phyloP scores from a whole-genome alignment of 2,329 filamentous ascomycete species.

The Stachybotrys chartarum region DNA sequence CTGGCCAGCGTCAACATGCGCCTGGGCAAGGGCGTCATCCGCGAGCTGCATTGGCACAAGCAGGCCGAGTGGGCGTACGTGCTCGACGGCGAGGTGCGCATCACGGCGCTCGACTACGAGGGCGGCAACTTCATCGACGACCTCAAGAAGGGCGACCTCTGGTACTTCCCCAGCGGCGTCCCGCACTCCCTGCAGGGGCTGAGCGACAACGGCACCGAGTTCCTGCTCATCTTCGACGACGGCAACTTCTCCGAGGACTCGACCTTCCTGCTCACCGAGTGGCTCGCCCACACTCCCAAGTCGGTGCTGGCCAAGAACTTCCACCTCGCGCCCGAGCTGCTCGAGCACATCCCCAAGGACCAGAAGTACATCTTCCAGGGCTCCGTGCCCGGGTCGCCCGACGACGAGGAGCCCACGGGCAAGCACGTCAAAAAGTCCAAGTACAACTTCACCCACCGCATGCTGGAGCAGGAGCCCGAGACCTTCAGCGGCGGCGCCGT shows the following conservation, averaged over 20 bases:
- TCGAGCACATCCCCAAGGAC: conserved; percentile 56
- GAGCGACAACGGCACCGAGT: conserved; percentile 50
- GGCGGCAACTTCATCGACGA: conserved; percentile 74
- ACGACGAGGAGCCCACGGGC: conserved; percentile 55
- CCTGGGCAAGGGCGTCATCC: conserved; percentile 63
- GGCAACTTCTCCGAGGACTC: conserved; percentile 51
- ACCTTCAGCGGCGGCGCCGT: conserved; percentile 63
- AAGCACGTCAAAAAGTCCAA: conserved; percentile 59
- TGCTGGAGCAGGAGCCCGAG: conserved; percentile 62
- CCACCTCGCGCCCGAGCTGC: conserved; percentile 62
- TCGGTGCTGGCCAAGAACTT: conserved; percentile 71
- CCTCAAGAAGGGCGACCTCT: conserved; percentile 67
- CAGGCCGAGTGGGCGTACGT: conserved; percentile 75
- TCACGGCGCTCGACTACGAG: conserved; percentile 68
- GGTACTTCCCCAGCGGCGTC: conserved; percentile 74
- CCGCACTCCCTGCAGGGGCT: conserved; percentile 73
- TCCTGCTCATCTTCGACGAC: conserved; percentile 41
- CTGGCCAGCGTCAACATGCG: conserved; percentile 75
- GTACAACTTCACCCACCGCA: conserved; percentile 62
- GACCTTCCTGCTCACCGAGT: conserved; percentile 68
- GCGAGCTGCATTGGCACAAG: conserved; percentile 76
- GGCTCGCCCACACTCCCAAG: conserved; percentile 65
- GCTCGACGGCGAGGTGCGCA: conserved; percentile 60
- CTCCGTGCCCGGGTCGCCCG: conserved; percentile 54
- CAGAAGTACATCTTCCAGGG: conserved; percentile 78